phyloP scores from a whole-genome alignment of 345 rosid genomes.

The Populus tremula region DNA sequence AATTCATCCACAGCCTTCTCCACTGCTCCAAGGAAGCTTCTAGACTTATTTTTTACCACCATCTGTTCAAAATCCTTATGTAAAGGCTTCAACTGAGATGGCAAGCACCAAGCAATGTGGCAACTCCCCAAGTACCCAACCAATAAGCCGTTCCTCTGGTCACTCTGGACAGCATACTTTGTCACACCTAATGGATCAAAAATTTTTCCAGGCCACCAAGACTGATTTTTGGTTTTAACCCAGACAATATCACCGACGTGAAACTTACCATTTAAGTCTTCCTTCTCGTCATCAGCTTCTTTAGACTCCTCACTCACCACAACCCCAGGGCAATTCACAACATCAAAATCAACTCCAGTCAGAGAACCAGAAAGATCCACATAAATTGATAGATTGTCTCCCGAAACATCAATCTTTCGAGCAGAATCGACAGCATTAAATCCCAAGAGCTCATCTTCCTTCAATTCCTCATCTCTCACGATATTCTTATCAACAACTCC shows the following conservation, averaged over 20 bases:
- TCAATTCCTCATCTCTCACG: constrained; percentile 22
- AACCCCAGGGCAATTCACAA: constrained; percentile 16
- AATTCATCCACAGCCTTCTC: constrained; percentile 68
- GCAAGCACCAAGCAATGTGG: constrained; percentile 49
- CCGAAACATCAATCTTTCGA: constrained; percentile 49
- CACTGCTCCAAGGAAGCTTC: constrained; percentile 54
- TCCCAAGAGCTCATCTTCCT: constrained; percentile 27
- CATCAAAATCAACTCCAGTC: constrained; percentile 15
- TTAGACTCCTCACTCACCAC: constrained; percentile 15
- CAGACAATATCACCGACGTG: constrained; percentile 72
- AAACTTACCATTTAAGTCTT: constrained; percentile 25
- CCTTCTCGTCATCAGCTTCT: constrained; percentile 25
- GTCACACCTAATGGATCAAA: constrained; percentile 39
- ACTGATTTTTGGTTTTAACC: constrained; percentile 54
- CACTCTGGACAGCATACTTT: constrained; percentile 22
- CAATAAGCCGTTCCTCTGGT: constrained; percentile 32
- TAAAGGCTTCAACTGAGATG: constrained; percentile 65
- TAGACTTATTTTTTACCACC: constrained; percentile 37
- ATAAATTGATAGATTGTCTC: constrained; percentile 56
- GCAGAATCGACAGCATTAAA: constrained; percentile 27
- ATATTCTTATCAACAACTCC: constrained; percentile 21
- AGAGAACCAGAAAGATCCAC: constrained; percentile 60
- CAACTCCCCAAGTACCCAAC: constrained; percentile 52
- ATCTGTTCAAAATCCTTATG: constrained; percentile 49
- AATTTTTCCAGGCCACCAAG: constrained; percentile 93